Conservation (phyloP, 2,329 filamentous ascomycete genomes). For the Diaporthe vexans region DNA sequence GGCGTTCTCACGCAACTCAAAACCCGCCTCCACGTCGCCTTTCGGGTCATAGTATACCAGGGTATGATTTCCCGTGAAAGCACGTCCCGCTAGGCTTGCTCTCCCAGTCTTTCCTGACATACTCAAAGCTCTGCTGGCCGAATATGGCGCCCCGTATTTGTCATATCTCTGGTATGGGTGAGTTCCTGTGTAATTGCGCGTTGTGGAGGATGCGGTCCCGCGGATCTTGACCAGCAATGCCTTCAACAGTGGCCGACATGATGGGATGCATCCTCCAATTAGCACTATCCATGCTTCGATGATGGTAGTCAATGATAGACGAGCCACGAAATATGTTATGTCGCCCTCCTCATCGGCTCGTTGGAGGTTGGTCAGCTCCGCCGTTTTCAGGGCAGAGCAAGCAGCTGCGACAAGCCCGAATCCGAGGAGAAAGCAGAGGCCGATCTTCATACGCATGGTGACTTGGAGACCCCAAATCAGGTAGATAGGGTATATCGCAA, state of each 20-base stretch:
- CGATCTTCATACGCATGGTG: conserved; percentile 24
- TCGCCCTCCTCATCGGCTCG: background rate
- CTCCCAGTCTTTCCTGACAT: background rate
- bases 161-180: conserved; percentile 25
- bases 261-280: conserved; percentile 26
- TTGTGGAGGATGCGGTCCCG: background rate
- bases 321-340: conserved; percentile 21
- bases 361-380: conserved; percentile 18
- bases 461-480: conserved; percentile 25
- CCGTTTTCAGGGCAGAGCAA: conserved; percentile 20
- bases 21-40: background rate
- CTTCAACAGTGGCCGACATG: conserved; percentile 16
- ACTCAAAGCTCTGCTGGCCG: background rate
- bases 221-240: background rate
- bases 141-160: background rate
- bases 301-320: conserved; percentile 4
- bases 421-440: conserved; percentile 15
- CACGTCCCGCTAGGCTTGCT: background rate
- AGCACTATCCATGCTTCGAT: conserved; percentile 35
- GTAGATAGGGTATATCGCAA: conserved; percentile 32
- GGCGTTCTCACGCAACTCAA: background rate
- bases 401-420: conserved; percentile 28
- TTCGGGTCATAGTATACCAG: background rate
- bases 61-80: background rate
- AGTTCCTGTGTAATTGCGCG: background rate